Evolutionary conservation across 116 monocot species (phyloP).

Genomic region (Zostera marina): DNA sequence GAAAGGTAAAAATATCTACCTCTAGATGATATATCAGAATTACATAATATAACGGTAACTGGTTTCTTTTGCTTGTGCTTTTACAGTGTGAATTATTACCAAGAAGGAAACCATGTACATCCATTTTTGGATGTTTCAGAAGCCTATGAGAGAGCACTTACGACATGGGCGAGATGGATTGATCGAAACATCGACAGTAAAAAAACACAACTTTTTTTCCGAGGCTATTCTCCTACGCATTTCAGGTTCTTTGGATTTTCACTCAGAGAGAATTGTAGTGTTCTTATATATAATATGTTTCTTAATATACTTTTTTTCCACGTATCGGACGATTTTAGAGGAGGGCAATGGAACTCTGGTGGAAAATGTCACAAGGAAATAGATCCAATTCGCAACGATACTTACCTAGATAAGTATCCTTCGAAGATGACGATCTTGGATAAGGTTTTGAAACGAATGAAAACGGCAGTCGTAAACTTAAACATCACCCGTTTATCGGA

Average conservation of each 20-base stretch:
- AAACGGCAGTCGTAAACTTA: constrained; percentile 57
- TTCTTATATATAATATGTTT: too few species aligned
- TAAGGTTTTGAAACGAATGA: constrained; percentile 30
- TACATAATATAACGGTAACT: too few species aligned
- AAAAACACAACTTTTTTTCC: constrained; percentile 56
- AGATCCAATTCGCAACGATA: constrained; percentile 58
- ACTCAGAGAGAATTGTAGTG: too few species aligned
- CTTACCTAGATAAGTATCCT: constrained; percentile 47
- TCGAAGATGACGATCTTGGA: constrained; percentile 56
- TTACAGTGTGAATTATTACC: constrained; percentile 70
- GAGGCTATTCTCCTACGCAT: constrained; percentile 82
- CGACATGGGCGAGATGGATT: constrained; percentile 83
- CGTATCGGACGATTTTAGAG: constrained; percentile 18
- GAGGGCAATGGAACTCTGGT: constrained; percentile 81
- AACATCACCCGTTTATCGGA: constrained; percentile 68
- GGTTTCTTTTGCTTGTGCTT: too few species aligned
- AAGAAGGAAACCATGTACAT: constrained; percentile 67
- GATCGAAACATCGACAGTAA: constrained; percentile 57
- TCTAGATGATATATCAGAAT: too few species aligned
- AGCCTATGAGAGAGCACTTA: constrained; percentile 78
- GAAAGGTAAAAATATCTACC: too few species aligned
- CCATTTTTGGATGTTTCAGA: constrained; percentile 47
- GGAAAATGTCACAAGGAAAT: constrained; percentile 72
- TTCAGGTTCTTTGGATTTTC: constrained; percentile 32
- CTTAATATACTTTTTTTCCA: neutral